Evolutionary conservation across 2,329 filamentous ascomycete species (phyloP).

Genomic region (Alternaria arborescens): DNA sequence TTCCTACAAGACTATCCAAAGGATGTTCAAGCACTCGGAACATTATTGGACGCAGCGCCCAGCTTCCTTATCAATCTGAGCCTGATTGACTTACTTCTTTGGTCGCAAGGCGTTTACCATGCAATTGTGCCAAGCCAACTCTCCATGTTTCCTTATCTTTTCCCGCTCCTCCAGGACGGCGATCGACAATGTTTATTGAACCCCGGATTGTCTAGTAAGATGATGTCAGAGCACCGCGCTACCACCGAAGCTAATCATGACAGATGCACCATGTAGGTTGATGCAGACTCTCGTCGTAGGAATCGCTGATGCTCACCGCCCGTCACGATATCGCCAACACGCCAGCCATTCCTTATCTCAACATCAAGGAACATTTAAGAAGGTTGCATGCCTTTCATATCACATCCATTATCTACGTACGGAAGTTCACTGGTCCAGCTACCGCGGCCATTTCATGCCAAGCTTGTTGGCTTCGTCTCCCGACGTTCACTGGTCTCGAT

Average conservation of each 20-base stretch:
- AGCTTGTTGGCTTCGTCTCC: neutral
- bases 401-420: neutral
- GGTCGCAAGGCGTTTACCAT: neutral
- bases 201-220: slow-evolving; percentile 4
- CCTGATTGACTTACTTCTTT: slow-evolving; percentile 4
- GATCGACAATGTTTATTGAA: slow-evolving; percentile 1
- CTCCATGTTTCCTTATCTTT: slow-evolving; percentile 25
- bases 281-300: neutral
- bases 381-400: neutral
- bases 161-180: slow-evolving; percentile 1
- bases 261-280: neutral
- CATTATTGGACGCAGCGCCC: neutral
- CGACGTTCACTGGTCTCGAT: neutral
- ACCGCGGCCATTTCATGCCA: neutral
- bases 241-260: slow-evolving; percentile 1
- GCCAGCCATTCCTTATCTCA: neutral
- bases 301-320: neutral
- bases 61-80: slow-evolving; percentile 30
- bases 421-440: neutral
- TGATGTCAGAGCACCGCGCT: slow-evolving; percentile 10
- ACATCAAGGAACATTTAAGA: neutral
- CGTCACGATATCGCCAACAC: neutral
- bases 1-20: neutral
- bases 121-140: slow-evolving; percentile 23
- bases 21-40: neutral